Base-by-base conservation (phyloP, 2,329 filamentous ascomycete genomes). In the Fusarium globosum region DNA sequence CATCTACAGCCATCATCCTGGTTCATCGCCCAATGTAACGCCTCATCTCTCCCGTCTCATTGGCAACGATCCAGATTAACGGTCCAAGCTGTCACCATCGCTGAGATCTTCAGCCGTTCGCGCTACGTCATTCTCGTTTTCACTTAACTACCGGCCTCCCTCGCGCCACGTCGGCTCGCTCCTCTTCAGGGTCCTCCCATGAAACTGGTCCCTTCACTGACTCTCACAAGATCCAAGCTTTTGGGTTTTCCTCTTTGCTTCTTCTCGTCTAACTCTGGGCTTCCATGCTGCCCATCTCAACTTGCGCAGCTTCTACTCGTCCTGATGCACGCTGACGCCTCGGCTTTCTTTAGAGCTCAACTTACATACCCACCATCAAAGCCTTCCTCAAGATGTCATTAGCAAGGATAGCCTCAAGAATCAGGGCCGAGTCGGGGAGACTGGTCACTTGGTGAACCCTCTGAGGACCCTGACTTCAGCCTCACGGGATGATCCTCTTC, bases 1-100 rank as follows among this genome's bases (percentile, higher is more conserved):
- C 73, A 73, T 62, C 53, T 76, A 71, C 76, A 78, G 60, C 76
- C 76, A 78, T 77, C 36, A 78, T 78, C 76, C 76, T 51, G 43
- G 76, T 45, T 73, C 62, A 33, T 59, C 38, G 26, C 52, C 53
- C 48, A 64, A 42, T 41, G 33, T 61, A 38, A 55, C 38, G 57
- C 65, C 64, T 76, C 69, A 63, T 62, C 57, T 69, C 51, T 46
- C 52, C 61, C 63, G 35, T 65, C 49, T 71, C 65, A 76, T 74
- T 76, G 68, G 68, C 60, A 71, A 69, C 72, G 76, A 77, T 78
- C 64, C 51, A 35, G 28, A 39, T 52, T 42, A 26, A 49, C 57
- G 55, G 64, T 59, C 49, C 62, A 28, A 51, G 61, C 52, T 61
- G 16, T 49, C 61, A 55, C 62, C 62, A 78, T 78, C 76, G 69